A percentile compares a stretch with the other conserved stretches of the same genome.
phyloP scores from a whole-genome alignment of 208 protist species.

The Leishmania major region DNA sequence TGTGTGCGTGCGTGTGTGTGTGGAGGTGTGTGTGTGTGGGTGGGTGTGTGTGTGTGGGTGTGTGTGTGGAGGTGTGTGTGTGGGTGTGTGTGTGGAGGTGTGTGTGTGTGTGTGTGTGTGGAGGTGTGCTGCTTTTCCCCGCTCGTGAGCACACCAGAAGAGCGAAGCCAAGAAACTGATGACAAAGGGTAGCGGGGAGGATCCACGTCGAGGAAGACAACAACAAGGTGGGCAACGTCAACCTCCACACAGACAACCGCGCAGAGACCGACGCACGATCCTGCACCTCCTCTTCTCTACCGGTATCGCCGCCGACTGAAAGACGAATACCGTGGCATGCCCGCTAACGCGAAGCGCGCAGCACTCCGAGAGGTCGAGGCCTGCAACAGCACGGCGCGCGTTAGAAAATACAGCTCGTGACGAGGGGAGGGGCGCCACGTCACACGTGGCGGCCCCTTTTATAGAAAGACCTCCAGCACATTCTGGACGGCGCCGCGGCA shows the following conservation, averaged over 20 bases:
- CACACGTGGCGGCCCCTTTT: not conserved
- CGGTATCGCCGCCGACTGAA: not conserved
- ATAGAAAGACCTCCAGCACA: slow-evolving; percentile 46
- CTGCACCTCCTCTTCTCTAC: not conserved
- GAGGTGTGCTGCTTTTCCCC: too few relatives aligned
- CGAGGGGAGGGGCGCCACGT: not conserved
- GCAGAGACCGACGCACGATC: not conserved
- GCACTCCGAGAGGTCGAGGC: not conserved
- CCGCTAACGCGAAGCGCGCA: not conserved
- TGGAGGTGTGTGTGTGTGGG: too few relatives aligned
- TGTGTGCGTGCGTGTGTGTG: too few relatives aligned
- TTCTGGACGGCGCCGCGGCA: slow-evolving; percentile 37
- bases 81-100: too few relatives aligned
- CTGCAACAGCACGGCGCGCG: too few relatives aligned
- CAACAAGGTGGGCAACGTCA: not conserved
- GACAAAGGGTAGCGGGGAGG: not conserved
- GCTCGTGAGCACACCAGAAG: too few relatives aligned
- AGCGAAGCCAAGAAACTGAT: not conserved
- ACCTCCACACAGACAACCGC: not conserved
- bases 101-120: too few relatives aligned
- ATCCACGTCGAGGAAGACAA: too few relatives aligned
- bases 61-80: too few relatives aligned
- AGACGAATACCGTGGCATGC: not conserved
- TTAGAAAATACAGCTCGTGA: not conserved
- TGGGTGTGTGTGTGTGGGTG: too few relatives aligned